These are phyloP conservation scores for Mitragyna speciosa DNA, from an alignment of 257 asterid species.

Conservation along the genomic window DNA sequence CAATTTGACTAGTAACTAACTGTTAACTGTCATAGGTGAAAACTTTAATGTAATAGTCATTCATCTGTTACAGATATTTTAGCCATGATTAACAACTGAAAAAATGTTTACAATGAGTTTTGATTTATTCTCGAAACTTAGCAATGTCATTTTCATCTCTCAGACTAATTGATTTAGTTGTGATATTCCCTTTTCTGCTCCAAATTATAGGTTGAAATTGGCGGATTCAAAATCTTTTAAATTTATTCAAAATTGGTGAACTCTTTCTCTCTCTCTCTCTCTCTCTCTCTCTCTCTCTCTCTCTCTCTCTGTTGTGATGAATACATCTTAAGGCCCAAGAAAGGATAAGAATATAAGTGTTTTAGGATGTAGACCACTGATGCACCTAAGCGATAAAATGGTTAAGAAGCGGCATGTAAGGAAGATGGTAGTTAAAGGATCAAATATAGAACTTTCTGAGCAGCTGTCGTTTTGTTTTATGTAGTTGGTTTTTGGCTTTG, in stretches of 20 bases:
- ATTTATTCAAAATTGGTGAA: not conserved
- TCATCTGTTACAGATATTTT: not conserved
- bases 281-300: not conserved
- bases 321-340: not conserved
- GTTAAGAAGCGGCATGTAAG: not conserved
- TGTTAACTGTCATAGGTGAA: not conserved
- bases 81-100: not conserved
- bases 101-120: not conserved
- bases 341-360: not conserved
- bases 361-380: not conserved
- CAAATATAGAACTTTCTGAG: not conserved
- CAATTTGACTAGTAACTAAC: not conserved
- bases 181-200: not conserved
- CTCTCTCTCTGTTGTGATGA: not conserved
- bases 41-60: not conserved
- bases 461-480: not conserved
- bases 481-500: not conserved
- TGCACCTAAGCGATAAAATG: not conserved
- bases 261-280: not conserved
- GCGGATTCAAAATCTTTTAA: not conserved
- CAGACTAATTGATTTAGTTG: not conserved
- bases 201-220: not conserved
- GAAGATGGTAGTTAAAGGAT: not conserved
- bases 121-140: not conserved
- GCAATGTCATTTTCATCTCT: not conserved